Percentiles rank a stretch among this genome's conserved stretches.
phyloP scores from a whole-genome alignment of 2,329 filamentous ascomycete species.

The Aphanoascus verrucosus region DNA sequence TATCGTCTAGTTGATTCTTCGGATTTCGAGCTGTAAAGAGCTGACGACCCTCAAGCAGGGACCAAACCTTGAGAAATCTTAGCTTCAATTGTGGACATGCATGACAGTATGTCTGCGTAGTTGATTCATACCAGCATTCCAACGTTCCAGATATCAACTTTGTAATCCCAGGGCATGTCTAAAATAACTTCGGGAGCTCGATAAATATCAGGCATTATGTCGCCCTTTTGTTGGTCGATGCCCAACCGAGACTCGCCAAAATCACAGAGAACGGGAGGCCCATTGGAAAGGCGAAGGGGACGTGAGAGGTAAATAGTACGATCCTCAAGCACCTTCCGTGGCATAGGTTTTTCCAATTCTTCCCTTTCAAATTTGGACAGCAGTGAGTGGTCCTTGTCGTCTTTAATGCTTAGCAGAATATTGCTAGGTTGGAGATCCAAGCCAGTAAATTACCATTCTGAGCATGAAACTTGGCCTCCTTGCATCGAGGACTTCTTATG shows the following conservation, averaged over 20 bases:
- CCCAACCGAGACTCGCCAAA: slow-evolving; percentile 11
- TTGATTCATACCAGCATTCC: slow-evolving; percentile 18
- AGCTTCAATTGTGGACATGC: background rate
- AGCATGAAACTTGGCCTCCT: too few relatives aligned
- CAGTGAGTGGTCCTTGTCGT: background rate
- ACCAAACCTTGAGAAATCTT: slow-evolving; percentile 5
- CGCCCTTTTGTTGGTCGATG: background rate
- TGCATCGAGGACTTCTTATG: too few relatives aligned
- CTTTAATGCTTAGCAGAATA: slow-evolving; percentile 6
- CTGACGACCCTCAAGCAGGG: background rate
- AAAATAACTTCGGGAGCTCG: slow-evolving; percentile 20
- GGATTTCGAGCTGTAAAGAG: slow-evolving; percentile 1
- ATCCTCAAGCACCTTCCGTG: slow-evolving; percentile 13
- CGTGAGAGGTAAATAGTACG: slow-evolving; percentile 10
- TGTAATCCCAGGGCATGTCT: slow-evolving; percentile 19
- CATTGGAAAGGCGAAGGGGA: slow-evolving; percentile 1
- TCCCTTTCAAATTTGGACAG: background rate
- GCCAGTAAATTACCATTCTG: too few relatives aligned
- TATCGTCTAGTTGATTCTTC: background rate
- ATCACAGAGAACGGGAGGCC: slow-evolving; percentile 12
- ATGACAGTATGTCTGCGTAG: background rate
- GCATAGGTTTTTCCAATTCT: slow-evolving; percentile 7
- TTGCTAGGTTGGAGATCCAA: slow-evolving; percentile 14
- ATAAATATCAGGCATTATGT: slow-evolving; percentile 19
- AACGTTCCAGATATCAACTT: slow-evolving; percentile 22